Percentiles rank a stretch among this genome's conserved stretches.
Conservation (phyloP, 257 asterid species). For the Scutellaria minor region DNA sequence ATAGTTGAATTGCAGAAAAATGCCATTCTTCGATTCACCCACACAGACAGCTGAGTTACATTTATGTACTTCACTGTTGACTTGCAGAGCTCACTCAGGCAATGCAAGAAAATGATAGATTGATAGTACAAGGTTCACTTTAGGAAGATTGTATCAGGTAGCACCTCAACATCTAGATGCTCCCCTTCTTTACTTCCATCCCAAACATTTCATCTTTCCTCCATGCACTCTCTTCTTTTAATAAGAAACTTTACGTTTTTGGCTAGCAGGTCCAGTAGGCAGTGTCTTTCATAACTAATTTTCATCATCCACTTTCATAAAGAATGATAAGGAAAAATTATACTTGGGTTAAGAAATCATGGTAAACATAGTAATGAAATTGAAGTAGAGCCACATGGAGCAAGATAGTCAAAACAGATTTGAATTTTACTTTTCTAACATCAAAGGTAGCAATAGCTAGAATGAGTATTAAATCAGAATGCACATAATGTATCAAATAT, state of each 20-base stretch:
- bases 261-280: slow-evolving; percentile 6
- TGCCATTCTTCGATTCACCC: not conserved
- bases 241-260: not conserved
- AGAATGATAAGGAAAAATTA: slow-evolving; percentile 8
- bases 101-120: slow-evolving; percentile 41
- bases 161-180: slow-evolving; percentile 64
- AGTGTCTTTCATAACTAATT: slow-evolving; percentile 12
- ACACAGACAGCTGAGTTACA: not conserved
- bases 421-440: not conserved
- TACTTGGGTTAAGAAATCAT: not conserved
- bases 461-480: not conserved
- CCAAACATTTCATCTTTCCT: not conserved
- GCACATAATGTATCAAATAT: not conserved
- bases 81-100: slow-evolving; percentile 55
- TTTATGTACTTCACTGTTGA: slow-evolving; percentile 43
- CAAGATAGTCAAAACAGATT: not conserved
- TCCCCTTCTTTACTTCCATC: slow-evolving; percentile 83
- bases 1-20: slow-evolving; percentile 6
- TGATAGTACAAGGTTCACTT: slow-evolving; percentile 45
- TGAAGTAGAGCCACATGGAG: not conserved
- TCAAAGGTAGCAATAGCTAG: not conserved
- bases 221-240: slow-evolving; percentile 1
- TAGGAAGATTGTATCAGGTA: slow-evolving; percentile 84
- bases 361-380: not conserved
- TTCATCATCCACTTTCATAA: slow-evolving; percentile 13